These are phyloP conservation scores for Trichoderma orchidacearum DNA, from an alignment of 495 filamentous ascomycete species.

Conservation along the genomic window DNA sequence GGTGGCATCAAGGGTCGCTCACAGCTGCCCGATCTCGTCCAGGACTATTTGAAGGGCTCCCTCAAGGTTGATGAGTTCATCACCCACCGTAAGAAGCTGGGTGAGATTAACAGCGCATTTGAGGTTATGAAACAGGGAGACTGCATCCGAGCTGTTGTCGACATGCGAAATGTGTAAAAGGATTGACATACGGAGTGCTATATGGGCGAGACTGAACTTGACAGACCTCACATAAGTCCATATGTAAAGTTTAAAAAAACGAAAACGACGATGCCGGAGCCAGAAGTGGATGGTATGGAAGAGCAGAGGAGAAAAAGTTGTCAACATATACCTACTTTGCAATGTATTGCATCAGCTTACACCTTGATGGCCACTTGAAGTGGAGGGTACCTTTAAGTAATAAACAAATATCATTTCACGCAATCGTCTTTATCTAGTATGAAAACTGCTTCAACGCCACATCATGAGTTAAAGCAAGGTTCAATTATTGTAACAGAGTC, in stretches of 20 bases:
- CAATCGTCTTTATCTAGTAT: too few species aligned
- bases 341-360: not conserved
- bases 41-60: conserved; percentile 77
- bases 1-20: conserved; percentile 95
- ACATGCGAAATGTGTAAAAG: conserved; percentile 30
- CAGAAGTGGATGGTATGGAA: not conserved
- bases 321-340: too few species aligned
- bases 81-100: conserved; percentile 76
- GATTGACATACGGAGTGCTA: not conserved
- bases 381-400: too few species aligned
- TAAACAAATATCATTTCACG: too few species aligned
- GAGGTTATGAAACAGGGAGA: conserved; percentile 90
- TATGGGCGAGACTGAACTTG: too few species aligned
- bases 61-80: conserved; percentile 99
- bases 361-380: not conserved
- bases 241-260: too few species aligned
- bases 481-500: too few species aligned
- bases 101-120: conserved; percentile 78
- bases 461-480: too few species aligned
- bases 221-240: too few species aligned
- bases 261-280: too few species aligned
- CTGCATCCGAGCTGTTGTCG: conserved; percentile 77
- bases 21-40: conserved; percentile 77
- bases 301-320: too few species aligned
- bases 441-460: too few species aligned